Evolutionary conservation across 2,329 filamentous ascomycete species (phyloP).

Genomic region (Zasmidium cellare): DNA sequence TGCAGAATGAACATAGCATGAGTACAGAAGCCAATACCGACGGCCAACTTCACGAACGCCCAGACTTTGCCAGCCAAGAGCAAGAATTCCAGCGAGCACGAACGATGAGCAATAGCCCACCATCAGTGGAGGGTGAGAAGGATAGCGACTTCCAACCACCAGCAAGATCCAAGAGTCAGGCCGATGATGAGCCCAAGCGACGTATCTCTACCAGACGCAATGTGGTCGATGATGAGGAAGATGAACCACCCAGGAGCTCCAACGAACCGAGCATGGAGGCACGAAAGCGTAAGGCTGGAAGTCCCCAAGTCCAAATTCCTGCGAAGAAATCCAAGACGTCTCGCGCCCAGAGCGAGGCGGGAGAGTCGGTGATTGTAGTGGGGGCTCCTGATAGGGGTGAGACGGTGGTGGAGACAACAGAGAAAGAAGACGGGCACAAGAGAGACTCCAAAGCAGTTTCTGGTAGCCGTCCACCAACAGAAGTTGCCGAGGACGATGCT

Average conservation of each 20-base stretch:
- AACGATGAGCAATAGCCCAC: too few relatives aligned
- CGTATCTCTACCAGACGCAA: too few relatives aligned
- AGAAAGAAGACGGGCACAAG: background rate
- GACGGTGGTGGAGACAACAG: background rate
- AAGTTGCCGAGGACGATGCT: too few relatives aligned
- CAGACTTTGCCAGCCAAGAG: too few relatives aligned
- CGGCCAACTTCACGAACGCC: too few relatives aligned
- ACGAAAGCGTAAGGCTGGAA: background rate
- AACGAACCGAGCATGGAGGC: background rate
- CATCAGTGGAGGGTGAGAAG: too few relatives aligned
- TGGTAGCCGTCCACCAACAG: too few relatives aligned
- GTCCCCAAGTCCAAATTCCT: background rate
- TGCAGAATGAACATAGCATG: too few relatives aligned
- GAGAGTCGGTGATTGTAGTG: background rate
- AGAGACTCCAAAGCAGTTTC: background rate
- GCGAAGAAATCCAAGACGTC: background rate
- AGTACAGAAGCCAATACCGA: too few relatives aligned
- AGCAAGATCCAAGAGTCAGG: background rate
- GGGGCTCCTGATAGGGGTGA: background rate
- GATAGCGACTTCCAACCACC: background rate
- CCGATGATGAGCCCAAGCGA: background rate
- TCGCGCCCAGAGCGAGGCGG: background rate
- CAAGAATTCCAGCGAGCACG: too few relatives aligned
- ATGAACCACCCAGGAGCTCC: background rate
- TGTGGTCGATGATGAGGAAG: background rate